A percentile compares a stretch with the other conserved stretches of the same genome.
Evolutionary conservation across 2,329 filamentous ascomycete genomes (phyloP).

Genomic region (Microsporum audouinii): DNA sequence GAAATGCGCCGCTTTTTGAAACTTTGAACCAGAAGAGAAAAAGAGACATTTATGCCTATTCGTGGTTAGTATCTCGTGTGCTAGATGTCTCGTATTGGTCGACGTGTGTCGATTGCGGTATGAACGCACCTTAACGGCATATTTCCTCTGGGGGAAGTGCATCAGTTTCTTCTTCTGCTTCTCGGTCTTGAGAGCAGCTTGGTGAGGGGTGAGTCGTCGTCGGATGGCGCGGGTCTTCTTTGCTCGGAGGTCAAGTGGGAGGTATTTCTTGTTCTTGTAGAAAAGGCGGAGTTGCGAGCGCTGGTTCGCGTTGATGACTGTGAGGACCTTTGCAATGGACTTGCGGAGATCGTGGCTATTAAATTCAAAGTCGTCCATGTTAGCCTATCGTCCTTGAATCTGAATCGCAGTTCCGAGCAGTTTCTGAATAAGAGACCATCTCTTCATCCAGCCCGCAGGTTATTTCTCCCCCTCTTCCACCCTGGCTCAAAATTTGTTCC

Average conservation of each 20-base stretch:
- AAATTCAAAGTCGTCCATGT: slow-evolving; percentile 15
- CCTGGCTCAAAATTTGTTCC: neutral
- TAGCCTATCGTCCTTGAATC: neutral
- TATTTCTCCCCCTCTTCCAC: neutral
- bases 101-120: neutral
- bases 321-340: slow-evolving; percentile 97
- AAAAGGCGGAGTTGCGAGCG: slow-evolving; percentile 93
- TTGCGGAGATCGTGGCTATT: slow-evolving; percentile 95
- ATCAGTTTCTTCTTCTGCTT: slow-evolving; percentile 93
- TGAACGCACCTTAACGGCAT: slow-evolving; percentile 83
- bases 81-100: neutral
- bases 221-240: slow-evolving; percentile 98
- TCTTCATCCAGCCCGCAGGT: neutral
- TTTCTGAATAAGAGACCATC: neutral
- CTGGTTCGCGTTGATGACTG: slow-evolving; percentile 99
- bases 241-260: slow-evolving; percentile 92
- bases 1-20: slow-evolving; percentile 1
- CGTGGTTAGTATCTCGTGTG: neutral
- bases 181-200: slow-evolving; percentile 71
- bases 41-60: neutral
- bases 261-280: slow-evolving; percentile 99
- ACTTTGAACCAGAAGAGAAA: neutral
- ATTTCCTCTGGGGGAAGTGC: slow-evolving; percentile 98
- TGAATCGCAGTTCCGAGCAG: slow-evolving; percentile 19
- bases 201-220: slow-evolving; percentile 84